Base-by-base conservation (phyloP, 495 filamentous ascomycete genomes). In the Lophiostoma macrostomum region DNA sequence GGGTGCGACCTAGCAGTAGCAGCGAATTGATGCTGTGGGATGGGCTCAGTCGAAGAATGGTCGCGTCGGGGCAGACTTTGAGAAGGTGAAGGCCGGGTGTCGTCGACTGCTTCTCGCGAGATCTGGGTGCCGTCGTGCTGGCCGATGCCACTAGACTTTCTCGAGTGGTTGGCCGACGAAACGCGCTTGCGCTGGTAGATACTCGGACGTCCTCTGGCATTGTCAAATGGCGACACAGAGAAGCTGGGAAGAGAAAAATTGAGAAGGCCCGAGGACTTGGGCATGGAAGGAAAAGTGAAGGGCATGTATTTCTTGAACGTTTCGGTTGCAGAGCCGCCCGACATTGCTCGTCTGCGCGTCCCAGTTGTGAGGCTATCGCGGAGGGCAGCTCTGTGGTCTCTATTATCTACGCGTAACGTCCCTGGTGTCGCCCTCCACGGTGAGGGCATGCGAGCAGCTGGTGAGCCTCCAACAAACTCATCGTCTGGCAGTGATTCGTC, bases 361-460 rank as follows among this genome's bases (percentile, higher is more conserved):
- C 32, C 70, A 62, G 8, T 65, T 57, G 27, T 37, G 24, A 56
- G 75, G 47, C 25, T 47, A 14, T 64, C 56, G 40, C 60, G 56
- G 12, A 64, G 24, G 34, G 52, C 41, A 23, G 56, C 24, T 36
- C 45, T 39, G 19, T 53, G 56, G 29, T 63, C 38, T n/a, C n/a
- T n/a, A n/a, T n/a, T n/a, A 41, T 60, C 56, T 3, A 44, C 37
- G 0, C 35, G 38, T 19, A 56, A 52, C 13, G 11, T 64, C 61
- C 74, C 74, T 10, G 76, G 68, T 2, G 70, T 70, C 29, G 78
- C 73, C 42, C 73, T 71, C 77, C 79, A 79, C 30, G 76, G 78
- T 4, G 76, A 73, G 10, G 78, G 74, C 12, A 74, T 27, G n/a
- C 60, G 41, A 4, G 41, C 23, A 14, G 42, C 49, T 25, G 38